Evolutionary conservation across 2,329 filamentous ascomycete genomes (phyloP), one percentile per base, ranked within the genome.

Genomic region (Diaporthe australafricana): DNA sequence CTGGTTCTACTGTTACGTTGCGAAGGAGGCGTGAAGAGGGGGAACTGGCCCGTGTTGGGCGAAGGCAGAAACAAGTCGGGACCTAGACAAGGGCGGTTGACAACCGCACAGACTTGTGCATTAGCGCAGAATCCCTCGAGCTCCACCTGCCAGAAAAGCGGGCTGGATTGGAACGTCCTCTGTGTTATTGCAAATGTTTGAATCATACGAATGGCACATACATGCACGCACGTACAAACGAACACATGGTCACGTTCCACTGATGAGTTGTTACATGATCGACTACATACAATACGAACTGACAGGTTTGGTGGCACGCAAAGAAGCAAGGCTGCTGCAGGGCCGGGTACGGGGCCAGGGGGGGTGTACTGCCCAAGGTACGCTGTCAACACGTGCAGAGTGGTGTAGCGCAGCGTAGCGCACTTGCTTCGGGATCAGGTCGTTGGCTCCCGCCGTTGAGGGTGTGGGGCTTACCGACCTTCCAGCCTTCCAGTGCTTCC

Each of bases 391-490:
- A 35, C 32, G 32, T 35, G 32, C 32, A 35, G 32, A 5, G 32
- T 35, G 32, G 32, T 5, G 32, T 35, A 40, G 8, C 14, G 27
- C 25, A 63, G 8, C 35, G 25, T n/a, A 35, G 40, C 42, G 42
- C 27, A 25, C 42, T 63, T 27, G 27, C 30, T 42, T 50, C 42
- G 60, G 45, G 60, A 50, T n/a, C 30, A 38, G 14, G 6, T 65
- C 60, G 60, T 65, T 65, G 60, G 60, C 45, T 65, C 60, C 60
- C 45, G 60, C 45, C n/a, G 42, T 50, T 38, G 45, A 65, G 45
- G 45, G 45, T 65, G 27, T 65, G 60, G 30, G 22, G 6, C 60
- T 65, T 38, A 38, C 45, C 42, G 60, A 50, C 60, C 45, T 65
- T 38, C 60, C 60, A 27, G n/a, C n/a, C n/a, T n/a, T n/a, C n/a